Evolutionary conservation across 2,329 filamentous ascomycete genomes (phyloP), one percentile per base, ranked within the genome.

Genomic region (Fusarium mundagurra): DNA sequence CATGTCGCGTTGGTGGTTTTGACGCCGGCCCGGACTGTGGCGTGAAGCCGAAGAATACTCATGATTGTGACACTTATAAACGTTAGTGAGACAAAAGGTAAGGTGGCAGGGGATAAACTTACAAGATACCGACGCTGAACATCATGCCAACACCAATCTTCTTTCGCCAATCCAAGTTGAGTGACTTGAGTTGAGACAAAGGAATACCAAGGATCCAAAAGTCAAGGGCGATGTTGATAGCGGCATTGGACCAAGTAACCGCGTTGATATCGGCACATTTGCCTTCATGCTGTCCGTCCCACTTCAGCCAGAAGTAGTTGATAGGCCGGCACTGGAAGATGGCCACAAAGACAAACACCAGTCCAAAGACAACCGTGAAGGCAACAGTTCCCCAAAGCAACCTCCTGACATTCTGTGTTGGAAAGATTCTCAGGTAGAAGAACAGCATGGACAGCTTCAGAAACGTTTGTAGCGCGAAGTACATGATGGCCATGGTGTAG

Each of bases 341-440:
- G 20, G 81, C 84, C 17, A 83, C 77, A 7, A 88, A 68, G 24
- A 85, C 61, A 43, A 87, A 89, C 6, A 79, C 72, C 22, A 85
- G 7, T 6, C 85, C 85, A 60, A 83, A 86, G 3, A 84, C 14
- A 10, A 77, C 44, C 50, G 83, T 83, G 61, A 87, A 81, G 8
- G 74, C 72, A 41, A 87, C 73, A 0, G 86, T 86, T n/a, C 68
- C 81, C 80, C 82, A 84, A 11, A 88, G 80, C 18, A 86, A 53
- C 11, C 79, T 80, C 20, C 83, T 82, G 16, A 88, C 82, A 7
- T 54, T 64, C 0, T 60, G 67, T 0, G 79, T 75, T 0, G 86
- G 86, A 69, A 91, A 91, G 63, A 90, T 86, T 60, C 87, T 85
- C 10, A 88, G 80, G 73, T 89, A 90, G 78, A 90, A 89, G 74